Evolutionary conservation across 352 stramenopile species (phyloP), one percentile per base, ranked within the genome.

Genomic region (Detonula confervacea): DNA sequence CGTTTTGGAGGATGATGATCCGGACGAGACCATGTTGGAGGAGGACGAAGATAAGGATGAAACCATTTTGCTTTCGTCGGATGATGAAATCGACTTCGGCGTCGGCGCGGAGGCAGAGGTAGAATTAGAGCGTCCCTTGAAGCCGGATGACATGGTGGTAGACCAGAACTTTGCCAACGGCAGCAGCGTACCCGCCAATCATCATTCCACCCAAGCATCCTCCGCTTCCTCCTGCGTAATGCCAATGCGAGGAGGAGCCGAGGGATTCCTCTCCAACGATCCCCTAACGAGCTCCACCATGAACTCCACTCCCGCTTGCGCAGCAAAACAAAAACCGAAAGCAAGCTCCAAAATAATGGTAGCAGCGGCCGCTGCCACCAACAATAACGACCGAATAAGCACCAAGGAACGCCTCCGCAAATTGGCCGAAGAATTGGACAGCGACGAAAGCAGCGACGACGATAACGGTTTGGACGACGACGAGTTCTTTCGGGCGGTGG

Each of bases 1-100:
- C 16, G 14, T 66, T 16, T 47, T 62, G 22, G 59, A 29, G n/a
- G n/a, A n/a, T n/a, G n/a, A 54, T 22, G 51, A 64, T 63, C 29
- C 44, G 14, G 52, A 64, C 39, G 47, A 62, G 42, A 81, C 63
- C 20, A 64, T 61, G 9, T 68, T 76, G 44, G 67, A 76, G 44
- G 56, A 67, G n/a, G 72, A 76, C 42, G 56, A 67, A 8, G 72
- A 69, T 42, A 60, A 69, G 22, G 69, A 77, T 49, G 69, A 71
- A 16, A 56, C 47, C 16, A 65, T 77, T n/a, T 47, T 71, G n/a
- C 56, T 68, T 22, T 70, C 69, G 27, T 37, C 30, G 30, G 30
- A 37, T 37, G 30, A 37, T 37, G 30, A 37, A 9, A n/a, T n/a
- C n/a, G n/a, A n/a, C n/a, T n/a, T n/a, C n/a, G n/a, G n/a, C n/a